Conservation (phyloP, 257 asterid genomes). For the Schizonepeta tenuifolia region DNA sequence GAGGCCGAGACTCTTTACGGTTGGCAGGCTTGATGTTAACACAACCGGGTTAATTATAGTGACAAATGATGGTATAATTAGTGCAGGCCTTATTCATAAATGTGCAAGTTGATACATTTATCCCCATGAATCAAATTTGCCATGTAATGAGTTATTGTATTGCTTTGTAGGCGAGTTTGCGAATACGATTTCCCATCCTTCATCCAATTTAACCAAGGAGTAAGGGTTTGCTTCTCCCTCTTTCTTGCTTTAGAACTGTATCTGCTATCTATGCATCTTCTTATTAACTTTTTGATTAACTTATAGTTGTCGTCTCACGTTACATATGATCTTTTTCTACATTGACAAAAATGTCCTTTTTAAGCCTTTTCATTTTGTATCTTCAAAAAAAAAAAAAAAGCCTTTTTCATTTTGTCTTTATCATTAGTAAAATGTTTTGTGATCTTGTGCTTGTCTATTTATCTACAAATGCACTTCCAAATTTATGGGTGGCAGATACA, state of each 20-base stretch:
- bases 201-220: slow-evolving; percentile 93
- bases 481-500: slow-evolving; percentile 59
- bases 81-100: slow-evolving; percentile 13
- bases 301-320: neutral
- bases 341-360: neutral
- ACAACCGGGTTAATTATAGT: slow-evolving; percentile 92
- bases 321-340: neutral
- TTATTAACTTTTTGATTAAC: slow-evolving; percentile 1
- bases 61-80: slow-evolving; percentile 86
- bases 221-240: slow-evolving; percentile 47
- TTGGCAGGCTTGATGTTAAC: slow-evolving; percentile 98
- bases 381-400: no score
- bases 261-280: neutral
- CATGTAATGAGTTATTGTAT: slow-evolving; percentile 16
- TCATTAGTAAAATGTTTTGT: slow-evolving; percentile 1
- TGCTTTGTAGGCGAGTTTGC: slow-evolving; percentile 84
- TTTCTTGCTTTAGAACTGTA: slow-evolving; percentile 19
- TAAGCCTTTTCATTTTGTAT: neutral
- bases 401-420: neutral
- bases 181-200: slow-evolving; percentile 91
- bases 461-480: slow-evolving; percentile 25
- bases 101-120: slow-evolving; percentile 16
- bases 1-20: slow-evolving; percentile 87
- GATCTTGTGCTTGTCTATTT: slow-evolving; percentile 22
- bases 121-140: slow-evolving; percentile 15